A percentile compares a stretch with the other conserved stretches of the same genome.
Evolutionary conservation across 768 basidiomycete species (phyloP).

Genomic region (Mycena vitilis): DNA sequence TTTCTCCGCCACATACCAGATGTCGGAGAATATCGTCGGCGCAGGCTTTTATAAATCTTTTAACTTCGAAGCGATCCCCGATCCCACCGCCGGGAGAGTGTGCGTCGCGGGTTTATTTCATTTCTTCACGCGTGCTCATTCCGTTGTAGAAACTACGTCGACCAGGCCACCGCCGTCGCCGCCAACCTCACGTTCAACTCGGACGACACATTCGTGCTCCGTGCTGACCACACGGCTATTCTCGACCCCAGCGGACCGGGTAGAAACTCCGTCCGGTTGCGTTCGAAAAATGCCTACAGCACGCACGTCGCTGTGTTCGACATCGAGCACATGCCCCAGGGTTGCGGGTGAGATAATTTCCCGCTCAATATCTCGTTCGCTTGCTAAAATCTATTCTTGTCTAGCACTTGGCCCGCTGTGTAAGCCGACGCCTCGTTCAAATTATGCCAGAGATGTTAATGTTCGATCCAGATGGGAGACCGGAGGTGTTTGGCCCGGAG

Average conservation of each 20-base stretch:
- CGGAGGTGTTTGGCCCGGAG: slow-evolving; percentile 51
- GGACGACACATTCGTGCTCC: slow-evolving; percentile 61
- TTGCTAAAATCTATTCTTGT: not conserved
- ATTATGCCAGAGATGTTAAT: not conserved
- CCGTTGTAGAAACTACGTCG: slow-evolving; percentile 51
- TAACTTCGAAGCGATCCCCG: slow-evolving; percentile 57
- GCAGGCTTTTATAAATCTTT: slow-evolving; percentile 61
- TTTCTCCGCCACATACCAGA: slow-evolving; percentile 54
- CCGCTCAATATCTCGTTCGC: slow-evolving; percentile 6
- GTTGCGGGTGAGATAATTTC: slow-evolving; percentile 54
- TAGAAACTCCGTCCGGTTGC: slow-evolving; percentile 66
- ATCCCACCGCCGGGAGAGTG: slow-evolving; percentile 74
- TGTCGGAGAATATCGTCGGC: slow-evolving; percentile 56
- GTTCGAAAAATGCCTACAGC: slow-evolving; percentile 60
- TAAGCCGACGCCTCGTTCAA: slow-evolving; percentile 37
- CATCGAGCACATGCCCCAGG: slow-evolving; percentile 65
- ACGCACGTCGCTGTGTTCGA: slow-evolving; percentile 66
- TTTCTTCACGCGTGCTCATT: not conserved
- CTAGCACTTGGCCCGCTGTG: slow-evolving; percentile 54
- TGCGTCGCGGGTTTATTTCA: slow-evolving; percentile 36
- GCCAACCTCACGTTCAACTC: slow-evolving; percentile 66
- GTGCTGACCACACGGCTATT: slow-evolving; percentile 59
- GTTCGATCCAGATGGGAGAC: slow-evolving; percentile 57
- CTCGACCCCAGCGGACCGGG: slow-evolving; percentile 60
- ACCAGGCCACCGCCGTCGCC: slow-evolving; percentile 50